Percentiles rank a stretch among this genome's conserved stretches.
phyloP scores from a whole-genome alignment of 2,329 filamentous ascomycete genomes.

The Sarocladium brachiariae region DNA sequence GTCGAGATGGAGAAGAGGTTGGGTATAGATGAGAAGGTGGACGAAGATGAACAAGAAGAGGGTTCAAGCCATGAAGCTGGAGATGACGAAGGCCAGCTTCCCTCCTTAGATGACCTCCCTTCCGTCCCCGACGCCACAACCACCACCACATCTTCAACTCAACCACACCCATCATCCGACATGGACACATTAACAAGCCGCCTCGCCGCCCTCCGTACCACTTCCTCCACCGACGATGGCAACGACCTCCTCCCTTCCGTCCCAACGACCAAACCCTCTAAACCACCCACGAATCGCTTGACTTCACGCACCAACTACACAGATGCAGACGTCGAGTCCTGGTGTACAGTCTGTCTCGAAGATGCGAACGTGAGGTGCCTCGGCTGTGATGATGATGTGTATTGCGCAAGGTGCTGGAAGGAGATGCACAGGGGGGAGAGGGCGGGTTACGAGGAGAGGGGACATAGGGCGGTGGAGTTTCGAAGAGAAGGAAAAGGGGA shows the following conservation, averaged over 20 bases:
- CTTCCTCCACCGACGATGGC: constrained; percentile 21
- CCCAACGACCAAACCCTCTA: constrained; percentile 41
- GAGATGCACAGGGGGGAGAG: constrained; percentile 69
- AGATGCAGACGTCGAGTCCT: constrained; percentile 66
- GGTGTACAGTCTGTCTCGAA: constrained; percentile 78
- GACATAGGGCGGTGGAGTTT: constrained; percentile 61
- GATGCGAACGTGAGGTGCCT: constrained; percentile 67
- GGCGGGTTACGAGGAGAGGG: constrained; percentile 63
- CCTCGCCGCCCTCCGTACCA: constrained; percentile 1
- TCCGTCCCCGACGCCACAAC: constrained; percentile 33
- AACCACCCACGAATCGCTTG: constrained; percentile 33
- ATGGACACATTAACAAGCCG: constrained; percentile 1
- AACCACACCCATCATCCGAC: constrained; percentile 10
- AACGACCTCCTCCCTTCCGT: constrained; percentile 38
- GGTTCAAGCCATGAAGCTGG: constrained; percentile 10
- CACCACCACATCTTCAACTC: constrained; percentile 29
- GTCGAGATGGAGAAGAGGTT: constrained; percentile 62
- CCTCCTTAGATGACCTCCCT: constrained; percentile 28
- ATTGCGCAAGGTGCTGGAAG: constrained; percentile 72
- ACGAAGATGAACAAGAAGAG: constrained; percentile 10
- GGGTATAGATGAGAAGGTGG: constrained; percentile 50
- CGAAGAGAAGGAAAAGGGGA: constrained; percentile 28
- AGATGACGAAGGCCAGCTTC: constrained; percentile 23
- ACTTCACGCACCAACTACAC: constrained; percentile 40
- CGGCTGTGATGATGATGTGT: constrained; percentile 63